A percentile compares a stretch with the other conserved stretches of the same genome.
These are phyloP conservation scores for Neoboletus magnificus DNA, from an alignment of 768 basidiomycete species.

Conservation along the genomic window DNA sequence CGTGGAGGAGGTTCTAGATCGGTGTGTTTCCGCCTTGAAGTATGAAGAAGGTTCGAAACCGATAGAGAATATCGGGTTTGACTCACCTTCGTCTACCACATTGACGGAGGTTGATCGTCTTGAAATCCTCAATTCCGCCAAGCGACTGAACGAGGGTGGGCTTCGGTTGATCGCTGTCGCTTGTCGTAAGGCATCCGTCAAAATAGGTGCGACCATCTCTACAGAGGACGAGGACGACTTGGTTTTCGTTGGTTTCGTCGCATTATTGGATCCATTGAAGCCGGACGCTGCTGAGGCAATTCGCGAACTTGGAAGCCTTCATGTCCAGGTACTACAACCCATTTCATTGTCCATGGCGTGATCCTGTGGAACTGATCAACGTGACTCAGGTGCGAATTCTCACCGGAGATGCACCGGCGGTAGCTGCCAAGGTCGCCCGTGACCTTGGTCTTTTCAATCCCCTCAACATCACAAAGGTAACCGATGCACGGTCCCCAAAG, in stretches of 20 bases:
- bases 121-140: conserved; percentile 26
- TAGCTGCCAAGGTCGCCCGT: conserved; percentile 37
- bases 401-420: conserved; percentile 34
- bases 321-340: conserved; percentile 27
- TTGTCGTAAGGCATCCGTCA: conserved; percentile 20
- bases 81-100: conserved; percentile 10
- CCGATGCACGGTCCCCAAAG: conserved; percentile 11
- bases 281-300: conserved; percentile 32
- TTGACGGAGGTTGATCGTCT: conserved; percentile 21
- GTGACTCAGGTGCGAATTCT: conserved; percentile 32
- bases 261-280: conserved; percentile 30
- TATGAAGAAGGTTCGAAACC: conserved; percentile 15
- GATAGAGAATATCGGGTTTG: conserved; percentile 12
- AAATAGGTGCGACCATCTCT: conserved; percentile 15
- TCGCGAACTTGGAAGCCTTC: conserved; percentile 24
- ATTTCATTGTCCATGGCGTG: not conserved
- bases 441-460: conserved; percentile 33
- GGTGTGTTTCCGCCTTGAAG: conserved; percentile 22
- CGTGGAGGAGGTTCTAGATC: conserved; percentile 33
- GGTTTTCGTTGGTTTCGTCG: conserved; percentile 29
- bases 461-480: conserved; percentile 12
- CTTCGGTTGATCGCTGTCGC: conserved; percentile 31
- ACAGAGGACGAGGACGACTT: conserved; percentile 28
- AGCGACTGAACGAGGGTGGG: conserved; percentile 30
- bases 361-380: conserved; percentile 3